A percentile compares a stretch with the other conserved stretches of the same genome.
phyloP scores from a whole-genome alignment of 768 basidiomycete genomes.

The Atractiella rhizophila region DNA sequence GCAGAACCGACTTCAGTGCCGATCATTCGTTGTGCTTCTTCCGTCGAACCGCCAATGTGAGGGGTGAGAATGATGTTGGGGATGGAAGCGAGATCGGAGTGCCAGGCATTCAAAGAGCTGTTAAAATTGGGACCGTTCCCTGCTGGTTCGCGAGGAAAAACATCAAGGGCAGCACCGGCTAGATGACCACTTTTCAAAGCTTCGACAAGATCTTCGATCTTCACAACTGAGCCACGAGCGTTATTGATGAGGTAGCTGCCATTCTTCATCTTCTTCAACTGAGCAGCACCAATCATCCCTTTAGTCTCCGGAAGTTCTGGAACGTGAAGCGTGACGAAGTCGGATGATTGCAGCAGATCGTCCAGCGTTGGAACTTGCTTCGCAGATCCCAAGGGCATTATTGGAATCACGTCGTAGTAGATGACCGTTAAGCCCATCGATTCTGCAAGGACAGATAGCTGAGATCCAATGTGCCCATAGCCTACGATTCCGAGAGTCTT shows the following conservation, averaged over 20 bases:
- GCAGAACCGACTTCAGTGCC: slow-evolving; percentile 78
- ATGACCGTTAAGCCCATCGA: slow-evolving; percentile 85
- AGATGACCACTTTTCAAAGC: slow-evolving; percentile 65
- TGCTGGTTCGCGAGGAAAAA: slow-evolving; percentile 79
- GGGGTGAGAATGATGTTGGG: slow-evolving; percentile 91
- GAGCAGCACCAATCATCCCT: slow-evolving; percentile 57
- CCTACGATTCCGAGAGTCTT: slow-evolving; percentile 96
- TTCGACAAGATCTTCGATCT: slow-evolving; percentile 66
- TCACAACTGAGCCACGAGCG: slow-evolving; percentile 80
- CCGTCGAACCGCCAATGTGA: slow-evolving; percentile 95
- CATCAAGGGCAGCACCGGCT: slow-evolving; percentile 76
- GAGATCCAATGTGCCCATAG: slow-evolving; percentile 93
- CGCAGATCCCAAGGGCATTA: slow-evolving; percentile 92
- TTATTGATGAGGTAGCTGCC: slow-evolving; percentile 95
- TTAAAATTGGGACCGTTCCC: slow-evolving; percentile 69
- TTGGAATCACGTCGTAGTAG: slow-evolving; percentile 80
- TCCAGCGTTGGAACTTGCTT: slow-evolving; percentile 60
- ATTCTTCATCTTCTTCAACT: slow-evolving; percentile 76
- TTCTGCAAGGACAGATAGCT: slow-evolving; percentile 88
- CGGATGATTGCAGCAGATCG: slow-evolving; percentile 47
- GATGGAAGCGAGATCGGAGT: slow-evolving; percentile 42
- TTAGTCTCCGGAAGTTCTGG: slow-evolving; percentile 89
- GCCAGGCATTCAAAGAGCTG: slow-evolving; percentile 65
- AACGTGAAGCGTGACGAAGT: slow-evolving; percentile 88
- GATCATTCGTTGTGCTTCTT: slow-evolving; percentile 93